Evolutionary conservation across 352 stramenopile species (phyloP), one percentile per base, ranked within the genome.

Genomic region (Plasmopara halstedii): DNA sequence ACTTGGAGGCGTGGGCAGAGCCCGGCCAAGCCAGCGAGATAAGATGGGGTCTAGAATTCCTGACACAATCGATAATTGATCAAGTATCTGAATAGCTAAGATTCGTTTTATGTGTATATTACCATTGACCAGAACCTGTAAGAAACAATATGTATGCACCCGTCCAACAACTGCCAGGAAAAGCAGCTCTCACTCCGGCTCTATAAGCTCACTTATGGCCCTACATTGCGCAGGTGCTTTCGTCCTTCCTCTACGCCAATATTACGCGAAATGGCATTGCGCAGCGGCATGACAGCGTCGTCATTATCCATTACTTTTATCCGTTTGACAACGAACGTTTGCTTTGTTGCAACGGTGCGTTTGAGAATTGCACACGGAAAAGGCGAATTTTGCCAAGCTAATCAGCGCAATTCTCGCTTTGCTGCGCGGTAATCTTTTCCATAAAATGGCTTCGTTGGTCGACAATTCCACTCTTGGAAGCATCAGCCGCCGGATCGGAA

Each of bases 141-240:
- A n/a, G n/a, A 15, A 14, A 33, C 17, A 22, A 0, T 13, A 44
- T 13, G 2, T 33, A 5, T 2, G 6, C 2, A 36, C 40, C 26
- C 36, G 26, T 9, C 2, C 13, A 36, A 20, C 8, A 5, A 6
- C 25, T 29, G 25, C 25, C 25, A 29, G 6, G 25, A 29, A 11
- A 29, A 29, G 11, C 21, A 42, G 42, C 42, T 49, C 31, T 52
- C 31, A 41, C 43, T 57, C 56, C 46, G 45, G 57, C 52, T 63
- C 44, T 60, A 42, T 41, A 46, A 46, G 13, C 15, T 42, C 19
- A 29, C 25, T 29, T 10, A 29, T 29, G 39, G 52, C 56, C 53
- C 32, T 50, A 56, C 33, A 50, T 29, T 27, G 13, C 19, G 33
- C 33, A 50, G 42, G 42, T 44, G 29, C 31, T 37, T 29, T 31